Evolutionary conservation across 2,329 filamentous ascomycete species (phyloP).

Genomic region (Hymenoscyphus fructigenus): DNA sequence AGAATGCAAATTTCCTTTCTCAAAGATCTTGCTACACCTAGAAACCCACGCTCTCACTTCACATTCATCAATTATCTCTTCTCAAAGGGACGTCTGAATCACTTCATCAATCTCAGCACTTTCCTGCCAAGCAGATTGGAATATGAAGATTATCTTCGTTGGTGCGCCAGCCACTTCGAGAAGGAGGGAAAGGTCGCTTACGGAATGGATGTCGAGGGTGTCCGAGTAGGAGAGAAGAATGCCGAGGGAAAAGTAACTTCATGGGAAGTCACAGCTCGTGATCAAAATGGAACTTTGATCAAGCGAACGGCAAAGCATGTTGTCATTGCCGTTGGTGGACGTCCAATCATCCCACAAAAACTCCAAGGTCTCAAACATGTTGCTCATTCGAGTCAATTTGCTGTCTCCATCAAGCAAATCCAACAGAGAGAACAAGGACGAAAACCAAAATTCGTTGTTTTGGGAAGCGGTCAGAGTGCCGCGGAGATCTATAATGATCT

Average conservation of each 20-base stretch:
- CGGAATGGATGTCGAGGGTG: constrained; percentile 71
- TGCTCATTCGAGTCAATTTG: constrained; percentile 87
- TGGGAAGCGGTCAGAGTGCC: constrained; percentile 88
- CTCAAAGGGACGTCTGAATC: constrained; percentile 73
- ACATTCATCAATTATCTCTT: constrained; percentile 96
- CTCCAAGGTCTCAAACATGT: constrained; percentile 68
- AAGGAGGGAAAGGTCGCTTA: constrained; percentile 60
- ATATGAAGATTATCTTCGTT: constrained; percentile 93
- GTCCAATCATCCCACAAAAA: constrained; percentile 71
- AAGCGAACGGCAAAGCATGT: constrained; percentile 48
- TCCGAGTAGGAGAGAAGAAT: constrained; percentile 18
- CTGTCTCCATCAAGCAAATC: constrained; percentile 59
- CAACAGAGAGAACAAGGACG: constrained; percentile 37
- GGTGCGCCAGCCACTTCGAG: constrained; percentile 81
- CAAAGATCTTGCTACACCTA: constrained; percentile 88
- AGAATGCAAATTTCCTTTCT: constrained; percentile 98
- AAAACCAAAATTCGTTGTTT: constrained; percentile 62
- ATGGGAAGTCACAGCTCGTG: constrained; percentile 35
- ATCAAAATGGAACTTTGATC: constrained; percentile 40
- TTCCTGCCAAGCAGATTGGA: constrained; percentile 84
- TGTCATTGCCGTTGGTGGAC: constrained; percentile 65
- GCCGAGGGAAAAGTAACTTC: constrained; percentile 31
- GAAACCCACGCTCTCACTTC: constrained; percentile 85
- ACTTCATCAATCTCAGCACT: constrained; percentile 88
- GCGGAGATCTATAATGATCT: constrained; percentile 95